phyloP scores from a whole-genome alignment of 2,329 filamentous ascomycete genomes.

The Cladorrhinum sp. region DNA sequence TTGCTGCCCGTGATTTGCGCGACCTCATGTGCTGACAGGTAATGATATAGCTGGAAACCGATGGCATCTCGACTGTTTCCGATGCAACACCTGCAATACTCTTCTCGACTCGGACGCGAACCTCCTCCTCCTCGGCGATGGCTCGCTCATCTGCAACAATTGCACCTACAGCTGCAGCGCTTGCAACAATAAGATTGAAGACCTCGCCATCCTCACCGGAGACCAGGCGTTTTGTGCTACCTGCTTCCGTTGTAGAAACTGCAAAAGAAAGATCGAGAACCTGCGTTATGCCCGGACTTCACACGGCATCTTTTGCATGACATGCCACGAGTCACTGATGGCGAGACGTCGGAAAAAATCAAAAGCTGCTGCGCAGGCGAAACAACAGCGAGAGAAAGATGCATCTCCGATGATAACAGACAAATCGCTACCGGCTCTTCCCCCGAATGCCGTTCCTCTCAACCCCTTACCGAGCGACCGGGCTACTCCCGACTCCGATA shows the following conservation, averaged over 20 bases:
- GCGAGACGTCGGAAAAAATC: constrained; percentile 84
- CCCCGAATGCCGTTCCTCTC: constrained; percentile 66
- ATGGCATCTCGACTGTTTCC: constrained; percentile 99
- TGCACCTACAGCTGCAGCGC: constrained; percentile 99
- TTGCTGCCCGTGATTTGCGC: constrained; percentile 22
- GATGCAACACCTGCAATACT: constrained; percentile 92
- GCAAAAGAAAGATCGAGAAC: constrained; percentile 98
- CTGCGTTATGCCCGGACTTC: constrained; percentile 95
- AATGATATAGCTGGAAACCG: constrained; percentile 72
- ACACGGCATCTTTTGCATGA: constrained; percentile 99
- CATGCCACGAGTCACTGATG: constrained; percentile 96
- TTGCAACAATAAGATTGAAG: constrained; percentile 96
- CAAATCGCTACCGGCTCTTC: constrained; percentile 89
- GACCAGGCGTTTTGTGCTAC: constrained; percentile 97
- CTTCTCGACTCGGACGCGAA: constrained; percentile 98
- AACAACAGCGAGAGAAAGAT: constrained; percentile 62
- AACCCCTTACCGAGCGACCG: constrained; percentile 61
- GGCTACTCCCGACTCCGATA: constrained; percentile 61
- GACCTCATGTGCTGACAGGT: constrained; percentile 21
- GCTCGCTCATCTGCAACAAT: constrained; percentile 97
- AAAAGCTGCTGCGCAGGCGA: constrained; percentile 62
- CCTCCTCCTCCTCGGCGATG: constrained; percentile 92
- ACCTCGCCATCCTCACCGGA: constrained; percentile 92
- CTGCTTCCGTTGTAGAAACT: constrained; percentile 96
- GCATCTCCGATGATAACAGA: constrained; percentile 70